Percentiles rank a stretch among this genome's conserved stretches.
phyloP scores from a whole-genome alignment of 2,329 filamentous ascomycete species.

The Sclerotinia spermophila region DNA sequence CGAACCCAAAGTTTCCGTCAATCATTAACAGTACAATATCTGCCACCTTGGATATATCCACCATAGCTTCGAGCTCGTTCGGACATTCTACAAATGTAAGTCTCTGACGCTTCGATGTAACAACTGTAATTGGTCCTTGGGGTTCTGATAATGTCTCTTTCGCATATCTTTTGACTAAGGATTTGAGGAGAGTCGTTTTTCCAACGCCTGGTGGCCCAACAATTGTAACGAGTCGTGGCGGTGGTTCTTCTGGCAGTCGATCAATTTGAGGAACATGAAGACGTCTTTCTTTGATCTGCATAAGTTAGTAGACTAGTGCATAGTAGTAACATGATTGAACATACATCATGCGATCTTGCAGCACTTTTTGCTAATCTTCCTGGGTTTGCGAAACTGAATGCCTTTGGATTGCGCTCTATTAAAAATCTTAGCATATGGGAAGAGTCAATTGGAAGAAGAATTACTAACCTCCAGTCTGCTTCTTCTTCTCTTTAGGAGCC shows the following conservation, averaged over 20 bases:
- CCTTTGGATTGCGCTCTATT: slow-evolving; percentile 38
- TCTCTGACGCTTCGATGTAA: slow-evolving; percentile 92
- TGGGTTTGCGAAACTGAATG: slow-evolving; percentile 39
- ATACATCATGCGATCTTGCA: slow-evolving; percentile 52
- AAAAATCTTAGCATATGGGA: slow-evolving; percentile 15
- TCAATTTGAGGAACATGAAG: slow-evolving; percentile 96
- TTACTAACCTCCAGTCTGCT: slow-evolving; percentile 56
- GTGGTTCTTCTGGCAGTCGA: slow-evolving; percentile 89
- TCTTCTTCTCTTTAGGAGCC: slow-evolving; percentile 85
- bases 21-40: slow-evolving; percentile 98
- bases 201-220: slow-evolving; percentile 93
- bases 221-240: slow-evolving; percentile 87
- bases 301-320: slow-evolving; percentile 18
- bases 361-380: slow-evolving; percentile 40
- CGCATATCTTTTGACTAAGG: slow-evolving; percentile 86
- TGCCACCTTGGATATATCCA: slow-evolving; percentile 94
- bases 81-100: slow-evolving; percentile 96
- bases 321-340: slow-evolving; percentile 21
- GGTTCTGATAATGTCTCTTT: slow-evolving; percentile 92
- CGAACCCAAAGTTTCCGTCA: slow-evolving; percentile 96
- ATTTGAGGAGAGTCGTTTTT: slow-evolving; percentile 94
- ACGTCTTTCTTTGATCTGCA: slow-evolving; percentile 86
- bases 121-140: slow-evolving; percentile 87
- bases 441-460: not conserved
- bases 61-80: slow-evolving; percentile 94